Evolutionary conservation across 2,329 filamentous ascomycete species (phyloP), one percentile per base, ranked within the genome.

Genomic region (Polychaeton citri): DNA sequence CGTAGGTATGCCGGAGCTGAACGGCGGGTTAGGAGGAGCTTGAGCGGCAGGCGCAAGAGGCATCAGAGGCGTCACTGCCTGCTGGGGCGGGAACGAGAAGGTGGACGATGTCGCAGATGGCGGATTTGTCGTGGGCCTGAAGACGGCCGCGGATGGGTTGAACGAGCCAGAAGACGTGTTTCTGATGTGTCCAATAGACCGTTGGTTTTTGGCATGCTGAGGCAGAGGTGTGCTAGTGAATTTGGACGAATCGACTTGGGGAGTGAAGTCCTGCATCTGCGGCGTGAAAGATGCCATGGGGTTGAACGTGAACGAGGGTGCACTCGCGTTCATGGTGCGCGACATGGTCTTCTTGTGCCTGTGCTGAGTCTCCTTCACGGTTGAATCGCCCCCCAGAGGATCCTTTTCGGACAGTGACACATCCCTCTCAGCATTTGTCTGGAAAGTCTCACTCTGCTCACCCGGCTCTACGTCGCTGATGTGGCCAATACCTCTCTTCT

Each of bases 281-380:
- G 64, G 60, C 37, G 63, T 58, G 49, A 70, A 68, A 16, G 52
- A 48, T 36, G 55, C 54, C 31, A 53, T 53, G 31, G 60, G 59
- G 26, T 41, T 41, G 38, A 35, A 31, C 18, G 41, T 41, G 36
- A 48, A 42, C 51, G 90, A 84, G 32, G 86, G 81, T 0, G 88
- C 88, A 43, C 80, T 75, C 19, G 92, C 86, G 49, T 96, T 96
- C 47, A 96, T 71, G 46, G 79, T 87, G 15, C 24, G 24, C 1
- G 85, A 84, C 13, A 41, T 39, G 30, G 41, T 51, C 42, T 48
- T 52, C 35, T 48, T 50, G 21, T 44, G 46, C 18, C 26, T 77
- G 35, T 83, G 76, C 42, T 87, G 76, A 41, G 83, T 77, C 53
- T 86, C 76, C 53, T 87, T 82, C 42, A 90, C 45, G 19, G 41